Evolutionary conservation across 129 eudicot species (phyloP).

Genomic region (Escallonia herrerae): DNA sequence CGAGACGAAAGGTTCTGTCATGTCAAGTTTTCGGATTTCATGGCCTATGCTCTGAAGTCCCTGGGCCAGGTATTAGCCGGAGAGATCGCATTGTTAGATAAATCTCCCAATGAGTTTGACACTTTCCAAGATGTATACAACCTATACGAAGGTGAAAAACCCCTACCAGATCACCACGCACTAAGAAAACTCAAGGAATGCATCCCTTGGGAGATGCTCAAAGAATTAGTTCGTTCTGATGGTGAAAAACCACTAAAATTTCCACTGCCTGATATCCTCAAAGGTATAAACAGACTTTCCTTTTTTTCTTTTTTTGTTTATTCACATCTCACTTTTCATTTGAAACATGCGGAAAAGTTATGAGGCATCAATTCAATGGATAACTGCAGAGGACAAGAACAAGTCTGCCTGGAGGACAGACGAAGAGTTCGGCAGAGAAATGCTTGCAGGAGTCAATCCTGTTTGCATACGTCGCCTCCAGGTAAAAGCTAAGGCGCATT

Average conservation of each 20-base stretch:
- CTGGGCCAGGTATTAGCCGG: constrained; percentile 8
- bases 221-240: constrained; percentile 2
- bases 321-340: no score
- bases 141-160: no score
- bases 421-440: constrained; percentile 21
- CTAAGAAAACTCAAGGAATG: constrained; percentile 1
- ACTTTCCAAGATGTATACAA: constrained; percentile 9
- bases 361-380: not conserved
- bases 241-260: constrained; percentile 7
- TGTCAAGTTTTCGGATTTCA: constrained; percentile 16
- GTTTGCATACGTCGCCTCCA: constrained; percentile 10
- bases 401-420: constrained; percentile 22
- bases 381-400: constrained; percentile 12
- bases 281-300: constrained; percentile 9
- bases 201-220: constrained; percentile 1
- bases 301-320: no score
- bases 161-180: not conserved
- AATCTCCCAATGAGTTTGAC: constrained; percentile 10
- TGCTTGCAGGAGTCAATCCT: constrained; percentile 32
- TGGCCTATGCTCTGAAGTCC: constrained; percentile 8
- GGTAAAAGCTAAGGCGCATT: not conserved
- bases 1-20: constrained; percentile 24
- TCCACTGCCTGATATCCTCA: constrained; percentile 9
- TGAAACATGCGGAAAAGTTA: no score
- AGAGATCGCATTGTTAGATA: not conserved